These are phyloP conservation scores for Suillus discolor DNA, from an alignment of 768 basidiomycete genomes.

Conservation along the genomic window DNA sequence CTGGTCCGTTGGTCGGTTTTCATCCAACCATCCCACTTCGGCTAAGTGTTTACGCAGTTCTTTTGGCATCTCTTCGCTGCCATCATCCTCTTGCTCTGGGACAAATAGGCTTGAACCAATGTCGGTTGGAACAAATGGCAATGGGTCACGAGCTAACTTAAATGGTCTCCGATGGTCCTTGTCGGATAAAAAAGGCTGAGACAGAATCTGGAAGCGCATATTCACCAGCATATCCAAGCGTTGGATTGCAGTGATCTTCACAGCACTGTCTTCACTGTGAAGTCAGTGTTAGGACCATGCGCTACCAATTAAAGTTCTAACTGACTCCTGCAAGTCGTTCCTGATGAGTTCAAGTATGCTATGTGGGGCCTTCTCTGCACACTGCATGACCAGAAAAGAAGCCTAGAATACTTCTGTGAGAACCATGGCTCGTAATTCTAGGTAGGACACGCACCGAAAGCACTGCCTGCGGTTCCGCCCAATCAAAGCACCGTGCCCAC, in stretches of 20 bases:
- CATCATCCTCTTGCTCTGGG: constrained; percentile 54
- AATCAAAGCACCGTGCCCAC: constrained; percentile 56
- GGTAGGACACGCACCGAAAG: constrained; percentile 46
- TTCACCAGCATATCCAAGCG: constrained; percentile 59
- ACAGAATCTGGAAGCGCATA: constrained; percentile 70
- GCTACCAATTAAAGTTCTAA: constrained; percentile 5
- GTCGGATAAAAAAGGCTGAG: constrained; percentile 62
- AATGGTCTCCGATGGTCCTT: constrained; percentile 65
- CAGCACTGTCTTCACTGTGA: constrained; percentile 18
- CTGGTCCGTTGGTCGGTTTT: constrained; percentile 55
- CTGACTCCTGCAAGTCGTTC: constrained; percentile 58
- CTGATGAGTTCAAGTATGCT: constrained; percentile 54
- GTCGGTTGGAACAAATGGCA: constrained; percentile 77
- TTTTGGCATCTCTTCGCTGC: constrained; percentile 55
- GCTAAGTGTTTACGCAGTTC: constrained; percentile 67
- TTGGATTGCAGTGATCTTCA: constrained; percentile 52
- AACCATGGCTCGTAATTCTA: not conserved
- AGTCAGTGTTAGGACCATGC: not conserved
- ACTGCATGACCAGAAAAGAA: constrained; percentile 72
- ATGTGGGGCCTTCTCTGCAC: constrained; percentile 59
- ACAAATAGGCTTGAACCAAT: constrained; percentile 67
- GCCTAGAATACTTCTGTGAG: constrained; percentile 37
- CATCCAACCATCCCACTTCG: constrained; percentile 77
- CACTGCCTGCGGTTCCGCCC: constrained; percentile 42
- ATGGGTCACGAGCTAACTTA: constrained; percentile 65